A percentile compares a stretch with the other conserved stretches of the same genome.
phyloP scores from a whole-genome alignment of 202 grass and related monocot species.

The Zoysia matrella region DNA sequence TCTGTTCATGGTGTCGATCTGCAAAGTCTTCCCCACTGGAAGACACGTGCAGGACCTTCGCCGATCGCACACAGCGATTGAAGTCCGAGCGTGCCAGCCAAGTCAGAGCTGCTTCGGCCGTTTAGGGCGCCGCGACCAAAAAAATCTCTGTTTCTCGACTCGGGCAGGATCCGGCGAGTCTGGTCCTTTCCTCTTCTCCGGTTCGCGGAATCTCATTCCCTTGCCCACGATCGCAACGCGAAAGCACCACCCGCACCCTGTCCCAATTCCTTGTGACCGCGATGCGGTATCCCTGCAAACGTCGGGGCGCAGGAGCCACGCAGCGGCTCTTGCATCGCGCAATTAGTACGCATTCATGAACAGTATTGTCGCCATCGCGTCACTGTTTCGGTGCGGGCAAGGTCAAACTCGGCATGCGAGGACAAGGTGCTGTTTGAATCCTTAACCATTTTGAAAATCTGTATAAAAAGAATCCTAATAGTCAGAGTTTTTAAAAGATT shows the following conservation, averaged over 20 bases:
- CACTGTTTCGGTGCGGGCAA: neutral
- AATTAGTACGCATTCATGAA: neutral
- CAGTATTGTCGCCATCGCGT: neutral
- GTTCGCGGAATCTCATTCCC: slow-evolving; percentile 9
- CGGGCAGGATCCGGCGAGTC: neutral
- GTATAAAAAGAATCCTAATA: too few species aligned
- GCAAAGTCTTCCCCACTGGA: too few species aligned
- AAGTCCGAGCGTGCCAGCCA: too few species aligned
- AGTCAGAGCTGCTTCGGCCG: neutral
- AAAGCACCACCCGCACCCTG: neutral
- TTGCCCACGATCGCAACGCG: neutral
- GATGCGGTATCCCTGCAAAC: neutral
- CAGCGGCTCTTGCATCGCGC: neutral
- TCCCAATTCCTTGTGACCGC: neutral
- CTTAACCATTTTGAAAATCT: too few species aligned
- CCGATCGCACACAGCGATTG: too few species aligned
- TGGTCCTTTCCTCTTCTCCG: neutral
- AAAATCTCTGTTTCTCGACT: neutral
- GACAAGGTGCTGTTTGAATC: too few species aligned
- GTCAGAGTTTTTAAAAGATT: too few species aligned
- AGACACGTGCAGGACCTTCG: too few species aligned
- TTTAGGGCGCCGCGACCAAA: neutral
- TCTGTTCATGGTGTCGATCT: too few species aligned
- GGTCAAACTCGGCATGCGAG: slow-evolving; percentile 6
- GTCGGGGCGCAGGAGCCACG: neutral